Conservation (phyloP, 2,329 filamentous ascomycete species). For the Nemania sp. region DNA sequence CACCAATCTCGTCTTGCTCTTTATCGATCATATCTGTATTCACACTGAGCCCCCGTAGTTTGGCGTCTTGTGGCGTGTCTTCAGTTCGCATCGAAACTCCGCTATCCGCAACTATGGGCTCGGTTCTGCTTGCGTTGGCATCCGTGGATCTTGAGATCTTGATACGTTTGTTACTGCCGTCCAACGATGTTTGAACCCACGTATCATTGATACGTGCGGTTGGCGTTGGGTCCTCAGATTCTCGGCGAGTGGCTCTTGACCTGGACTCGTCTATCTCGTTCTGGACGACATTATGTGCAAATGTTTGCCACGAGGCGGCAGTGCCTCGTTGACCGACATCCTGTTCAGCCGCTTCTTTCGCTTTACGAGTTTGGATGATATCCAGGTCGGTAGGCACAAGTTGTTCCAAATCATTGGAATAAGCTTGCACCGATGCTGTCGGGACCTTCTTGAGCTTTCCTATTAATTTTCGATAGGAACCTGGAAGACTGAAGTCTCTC, state of each 20-base stretch:
- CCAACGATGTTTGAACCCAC: slow-evolving; percentile 46
- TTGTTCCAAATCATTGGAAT: slow-evolving; percentile 75
- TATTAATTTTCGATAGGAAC: slow-evolving; percentile 85
- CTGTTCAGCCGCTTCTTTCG: slow-evolving; percentile 34
- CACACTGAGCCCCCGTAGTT: background rate
- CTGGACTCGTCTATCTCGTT: slow-evolving; percentile 34
- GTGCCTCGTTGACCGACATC: slow-evolving; percentile 29
- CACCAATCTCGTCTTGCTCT: background rate
- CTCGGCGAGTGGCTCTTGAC: slow-evolving; percentile 35
- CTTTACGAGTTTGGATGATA: slow-evolving; percentile 55
- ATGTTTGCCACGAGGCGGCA: slow-evolving; percentile 33
- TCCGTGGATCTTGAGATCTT: slow-evolving; percentile 40
- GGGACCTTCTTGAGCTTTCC: slow-evolving; percentile 69
- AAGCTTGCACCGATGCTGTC: slow-evolving; percentile 70
- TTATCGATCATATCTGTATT: slow-evolving; percentile 7
- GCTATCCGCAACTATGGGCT: background rate
- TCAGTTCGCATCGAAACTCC: slow-evolving; percentile 22
- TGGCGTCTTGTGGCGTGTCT: background rate
- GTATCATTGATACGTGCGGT: slow-evolving; percentile 44
- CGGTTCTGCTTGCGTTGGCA: slow-evolving; percentile 3
- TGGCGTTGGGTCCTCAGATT: slow-evolving; percentile 32
- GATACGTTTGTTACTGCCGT: slow-evolving; percentile 48
- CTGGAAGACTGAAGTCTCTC: slow-evolving; percentile 86
- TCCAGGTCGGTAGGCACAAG: slow-evolving; percentile 89
- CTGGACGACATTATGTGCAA: slow-evolving; percentile 34